Base-by-base conservation (phyloP, 805 yeast species). In the Starmera amethionina region DNA sequence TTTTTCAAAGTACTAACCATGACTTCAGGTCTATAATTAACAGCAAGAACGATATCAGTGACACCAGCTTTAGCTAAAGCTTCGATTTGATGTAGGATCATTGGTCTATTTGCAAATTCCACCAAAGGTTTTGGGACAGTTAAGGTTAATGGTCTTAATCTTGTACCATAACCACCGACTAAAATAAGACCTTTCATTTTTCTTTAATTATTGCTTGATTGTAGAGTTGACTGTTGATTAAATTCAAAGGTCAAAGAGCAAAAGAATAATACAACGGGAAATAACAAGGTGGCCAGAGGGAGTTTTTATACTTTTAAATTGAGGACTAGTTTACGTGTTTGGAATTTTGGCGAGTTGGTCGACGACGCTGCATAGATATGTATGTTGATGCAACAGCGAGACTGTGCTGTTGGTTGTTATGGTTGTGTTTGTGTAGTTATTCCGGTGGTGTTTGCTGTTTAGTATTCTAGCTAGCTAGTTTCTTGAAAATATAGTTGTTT, bases 141-240 rank as follows among this genome's bases (percentile, higher is more conserved):
- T 56, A 89, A 73, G 47, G 97, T 89, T 59, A 93, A 75, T 48
- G 99, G 99, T 79, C 99, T 89, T 73, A 93, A 83, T 74, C 99
- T 93, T 60, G 99, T 93, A 76, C 99, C 99, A 75, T 89, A 93
- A 68, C 98, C 98, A 63, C 98, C 98, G 57, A 90, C 97, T 65
- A 90, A 81, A 76, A 90, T 90, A 68, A 90, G 79, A 64, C 95
- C 96, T 75, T 88, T 88, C 97, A 88, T 87, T 50, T 33, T 63
- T 9, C 9, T 34, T 30, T 10, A 5, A 19, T 51, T 39, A 16
- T 31, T 30, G 9, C 11, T 32, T 10, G 7, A 8, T 22, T 22
- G 15, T 39, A 15, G 12, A 39, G 22, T 18, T 14, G 32, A 16
- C 16, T 25, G 19, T 30, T 14, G 15, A 34, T 4, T 12, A 13